Conservation (phyloP, 2,329 filamentous ascomycete species). For the Capronia americana region DNA sequence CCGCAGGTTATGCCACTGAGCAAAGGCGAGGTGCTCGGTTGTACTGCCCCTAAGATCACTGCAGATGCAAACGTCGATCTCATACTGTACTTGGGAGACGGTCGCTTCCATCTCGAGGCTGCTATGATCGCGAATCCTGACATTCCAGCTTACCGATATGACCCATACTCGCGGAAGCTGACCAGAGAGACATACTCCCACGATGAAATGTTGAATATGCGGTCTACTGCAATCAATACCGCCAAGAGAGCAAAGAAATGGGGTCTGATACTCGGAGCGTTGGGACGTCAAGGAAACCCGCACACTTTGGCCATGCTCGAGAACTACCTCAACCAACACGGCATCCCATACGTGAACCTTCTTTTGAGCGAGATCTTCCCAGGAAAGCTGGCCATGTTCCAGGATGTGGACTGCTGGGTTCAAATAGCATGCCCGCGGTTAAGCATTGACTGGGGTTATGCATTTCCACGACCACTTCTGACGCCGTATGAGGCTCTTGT, state of each 20-base stretch:
- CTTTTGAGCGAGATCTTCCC: conserved; percentile 95
- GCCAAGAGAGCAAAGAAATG: conserved; percentile 83
- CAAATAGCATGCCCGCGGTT: conserved; percentile 96
- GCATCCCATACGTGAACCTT: conserved; percentile 82
- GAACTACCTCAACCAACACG: conserved; percentile 70
- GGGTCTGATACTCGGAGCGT: conserved; percentile 90
- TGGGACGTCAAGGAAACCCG: conserved; percentile 94
- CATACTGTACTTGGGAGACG: conserved; percentile 88
- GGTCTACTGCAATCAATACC: conserved; percentile 75
- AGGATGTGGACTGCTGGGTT: conserved; percentile 95
- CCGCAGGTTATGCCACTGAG: conserved; percentile 92
- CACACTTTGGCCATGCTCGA: conserved; percentile 90
- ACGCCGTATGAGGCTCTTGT: conserved; percentile 96
- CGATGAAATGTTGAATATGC: conserved; percentile 83
- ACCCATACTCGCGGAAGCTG: conserved; percentile 90
- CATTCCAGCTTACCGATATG: conserved; percentile 92
- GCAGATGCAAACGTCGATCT: conserved; percentile 68
- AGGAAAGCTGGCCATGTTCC: conserved; percentile 90
- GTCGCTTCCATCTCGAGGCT: conserved; percentile 93
- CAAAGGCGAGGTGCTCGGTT: conserved; percentile 96
- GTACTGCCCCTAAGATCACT: conserved; percentile 81
- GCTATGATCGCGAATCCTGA: conserved; percentile 98
- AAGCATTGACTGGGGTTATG: conserved; percentile 99
- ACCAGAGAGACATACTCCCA: conserved; percentile 93
- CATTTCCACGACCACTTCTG: conserved; percentile 83